Conservation (phyloP, 1,139 yeast genomes). For the Torulaspora globosa region DNA sequence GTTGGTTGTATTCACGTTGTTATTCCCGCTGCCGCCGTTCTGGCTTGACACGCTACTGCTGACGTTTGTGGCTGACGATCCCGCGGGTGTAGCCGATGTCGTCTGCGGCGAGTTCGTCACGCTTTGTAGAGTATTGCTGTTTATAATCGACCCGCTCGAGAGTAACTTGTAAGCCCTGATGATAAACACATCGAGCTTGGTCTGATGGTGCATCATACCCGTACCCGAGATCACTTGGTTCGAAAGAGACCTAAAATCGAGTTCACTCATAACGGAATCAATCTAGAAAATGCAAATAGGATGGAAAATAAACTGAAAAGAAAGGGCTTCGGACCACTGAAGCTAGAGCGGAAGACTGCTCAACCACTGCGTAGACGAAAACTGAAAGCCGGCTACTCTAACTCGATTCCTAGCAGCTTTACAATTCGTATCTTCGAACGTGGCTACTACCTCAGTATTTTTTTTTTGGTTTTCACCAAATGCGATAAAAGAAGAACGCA, state of each 20-base stretch:
- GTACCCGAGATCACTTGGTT: constrained; percentile 17
- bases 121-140: constrained; percentile 23
- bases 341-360: background rate
- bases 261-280: constrained; percentile 16
- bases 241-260: constrained; percentile 18
- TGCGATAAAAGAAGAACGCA: background rate
- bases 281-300: background rate
- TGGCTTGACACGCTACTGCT: constrained; percentile 7
- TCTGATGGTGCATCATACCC: constrained; percentile 33
- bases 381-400: background rate
- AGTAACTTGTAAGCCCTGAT: constrained; percentile 32
- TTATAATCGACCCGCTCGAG: constrained; percentile 28
- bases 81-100: constrained; percentile 23
- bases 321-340: background rate
- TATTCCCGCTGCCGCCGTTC: constrained; percentile 7
- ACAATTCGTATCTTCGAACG: background rate
- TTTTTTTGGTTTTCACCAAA: background rate
- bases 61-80: constrained; percentile 12
- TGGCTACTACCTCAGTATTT: background rate
- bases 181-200: constrained; percentile 34
- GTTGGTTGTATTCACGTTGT: constrained; percentile 2
- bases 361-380: background rate
- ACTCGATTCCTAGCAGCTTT: background rate
- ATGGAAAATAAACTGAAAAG: background rate
- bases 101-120: constrained; percentile 28